Base-by-base conservation (phyloP, 805 yeast genomes). In the Starmerella apicola region DNA sequence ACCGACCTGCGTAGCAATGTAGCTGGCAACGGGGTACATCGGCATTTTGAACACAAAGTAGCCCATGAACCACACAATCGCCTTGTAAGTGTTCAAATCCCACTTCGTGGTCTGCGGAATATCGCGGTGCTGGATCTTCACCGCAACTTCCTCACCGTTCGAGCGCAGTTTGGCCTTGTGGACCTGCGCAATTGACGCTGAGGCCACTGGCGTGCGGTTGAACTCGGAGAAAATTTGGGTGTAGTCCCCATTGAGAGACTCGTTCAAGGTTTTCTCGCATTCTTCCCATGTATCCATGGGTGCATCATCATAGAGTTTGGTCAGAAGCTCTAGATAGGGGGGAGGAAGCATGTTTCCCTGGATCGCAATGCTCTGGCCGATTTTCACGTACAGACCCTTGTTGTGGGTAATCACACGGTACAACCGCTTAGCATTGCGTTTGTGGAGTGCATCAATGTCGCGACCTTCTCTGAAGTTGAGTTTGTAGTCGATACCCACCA, bases 121-220 rank as follows among this genome's bases (percentile, higher is more conserved):
- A 38, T 76, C 72, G 23, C 68, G 64, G 58, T 85, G 96, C 58
- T 88, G 97, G 34, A 86, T 69, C 54, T 88, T 88, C 15, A 88
- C 91, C 1, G 97, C 97, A 5, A 88, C 96, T 51, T 66, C 71
- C 46, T 77, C 71, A 1, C 81, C 83, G 1, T 67, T 68, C 4
- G 57, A 61, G 41, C 63, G 68, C 39, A 85, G 55, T 2, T 58
- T 68, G 0, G 88, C 98, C 21, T 67, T 61, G 61, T 88, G 96
- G 7, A 88, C 98, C 56, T 88, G 98, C 0, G 97, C 97, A 49
- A 88, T 65, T 0, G 95, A 83, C 0, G 88, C 93, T 55, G 82
- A 74, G 2, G 88, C 91, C 15, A 78, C 62, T 1, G 88, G 82
- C 1, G 36, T 51, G 44, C 68, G 71, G 25, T 76, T 78, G 28